phyloP scores from a whole-genome alignment of 1,284 basidiomycete genomes.

The Nidula niveotomentosa region DNA sequence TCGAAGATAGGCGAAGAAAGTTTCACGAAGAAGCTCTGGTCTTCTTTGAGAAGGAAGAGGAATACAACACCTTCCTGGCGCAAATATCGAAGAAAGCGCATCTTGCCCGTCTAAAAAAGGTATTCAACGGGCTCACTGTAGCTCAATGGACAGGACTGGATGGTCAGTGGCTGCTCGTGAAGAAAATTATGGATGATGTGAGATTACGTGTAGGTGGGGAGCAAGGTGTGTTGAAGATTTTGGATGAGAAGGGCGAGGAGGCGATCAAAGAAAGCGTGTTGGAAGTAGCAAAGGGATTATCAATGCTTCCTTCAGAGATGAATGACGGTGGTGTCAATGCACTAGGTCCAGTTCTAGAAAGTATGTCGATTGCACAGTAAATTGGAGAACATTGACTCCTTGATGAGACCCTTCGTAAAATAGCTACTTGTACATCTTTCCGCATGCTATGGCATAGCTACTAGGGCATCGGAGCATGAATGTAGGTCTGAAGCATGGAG shows the following conservation, averaged over 20 bases:
- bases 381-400: too few relatives aligned
- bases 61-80: slow-evolving; percentile 38
- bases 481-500: too few relatives aligned
- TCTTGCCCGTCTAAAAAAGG: slow-evolving; percentile 35
- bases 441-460: too few relatives aligned
- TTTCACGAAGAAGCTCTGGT: slow-evolving; percentile 45
- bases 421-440: too few relatives aligned
- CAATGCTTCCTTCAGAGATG: not conserved
- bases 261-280: slow-evolving; percentile 17
- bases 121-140: slow-evolving; percentile 52
- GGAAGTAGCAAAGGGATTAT: slow-evolving; percentile 5
- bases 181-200: slow-evolving; percentile 24
- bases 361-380: too few relatives aligned
- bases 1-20: slow-evolving; percentile 12
- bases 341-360: too few relatives aligned
- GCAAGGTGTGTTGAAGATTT: slow-evolving; percentile 14
- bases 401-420: too few relatives aligned
- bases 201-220: slow-evolving; percentile 22
- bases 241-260: slow-evolving; percentile 16
- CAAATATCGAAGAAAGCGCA: slow-evolving; percentile 20
- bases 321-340: too few relatives aligned
- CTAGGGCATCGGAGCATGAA: too few relatives aligned
- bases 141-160: slow-evolving; percentile 52
- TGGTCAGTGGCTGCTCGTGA: slow-evolving; percentile 34
- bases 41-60: slow-evolving; percentile 51